phyloP scores from a whole-genome alignment of 352 stramenopile species.

The Phytopythium oedochilum region DNA sequence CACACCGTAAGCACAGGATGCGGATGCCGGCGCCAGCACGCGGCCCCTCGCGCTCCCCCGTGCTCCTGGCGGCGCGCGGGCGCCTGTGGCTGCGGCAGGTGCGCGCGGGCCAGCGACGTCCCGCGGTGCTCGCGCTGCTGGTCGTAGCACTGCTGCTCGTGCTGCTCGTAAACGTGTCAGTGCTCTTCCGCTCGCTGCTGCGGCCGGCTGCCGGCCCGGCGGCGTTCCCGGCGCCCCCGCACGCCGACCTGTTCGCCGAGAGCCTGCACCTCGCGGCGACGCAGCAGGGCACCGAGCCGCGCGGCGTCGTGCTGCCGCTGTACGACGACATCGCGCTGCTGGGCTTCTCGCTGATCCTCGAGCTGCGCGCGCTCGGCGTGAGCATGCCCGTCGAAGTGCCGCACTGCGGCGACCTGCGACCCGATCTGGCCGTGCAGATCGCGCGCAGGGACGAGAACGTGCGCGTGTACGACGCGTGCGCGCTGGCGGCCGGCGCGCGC shows the following conservation, averaged over 20 bases:
- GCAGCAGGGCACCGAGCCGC: neutral
- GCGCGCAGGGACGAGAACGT: slow-evolving; percentile 25
- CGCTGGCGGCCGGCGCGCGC: slow-evolving; percentile 23
- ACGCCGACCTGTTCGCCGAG: slow-evolving; percentile 2
- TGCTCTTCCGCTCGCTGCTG: neutral
- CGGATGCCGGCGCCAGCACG: neutral
- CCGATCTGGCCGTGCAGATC: slow-evolving; percentile 23
- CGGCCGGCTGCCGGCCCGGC: neutral
- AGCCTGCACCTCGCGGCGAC: slow-evolving; percentile 1
- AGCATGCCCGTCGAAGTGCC: slow-evolving; percentile 53
- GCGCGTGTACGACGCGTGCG: slow-evolving; percentile 64
- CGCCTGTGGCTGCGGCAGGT: neutral
- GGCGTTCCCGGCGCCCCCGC: neutral
- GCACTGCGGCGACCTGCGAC: slow-evolving; percentile 55
- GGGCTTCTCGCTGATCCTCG: slow-evolving; percentile 14
- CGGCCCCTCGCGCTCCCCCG: neutral
- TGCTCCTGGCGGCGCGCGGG: neutral
- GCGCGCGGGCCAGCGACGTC: neutral
- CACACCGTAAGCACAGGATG: too few relatives aligned
- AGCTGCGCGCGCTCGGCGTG: slow-evolving; percentile 40
- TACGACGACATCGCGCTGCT: slow-evolving; percentile 6
- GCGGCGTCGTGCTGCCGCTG: slow-evolving; percentile 3
- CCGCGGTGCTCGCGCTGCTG: slow-evolving; percentile 1
- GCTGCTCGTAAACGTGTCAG: neutral
- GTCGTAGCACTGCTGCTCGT: neutral